Base-by-base conservation (phyloP, 176 grass and related monocot species). In the Cocos nucifera region DNA sequence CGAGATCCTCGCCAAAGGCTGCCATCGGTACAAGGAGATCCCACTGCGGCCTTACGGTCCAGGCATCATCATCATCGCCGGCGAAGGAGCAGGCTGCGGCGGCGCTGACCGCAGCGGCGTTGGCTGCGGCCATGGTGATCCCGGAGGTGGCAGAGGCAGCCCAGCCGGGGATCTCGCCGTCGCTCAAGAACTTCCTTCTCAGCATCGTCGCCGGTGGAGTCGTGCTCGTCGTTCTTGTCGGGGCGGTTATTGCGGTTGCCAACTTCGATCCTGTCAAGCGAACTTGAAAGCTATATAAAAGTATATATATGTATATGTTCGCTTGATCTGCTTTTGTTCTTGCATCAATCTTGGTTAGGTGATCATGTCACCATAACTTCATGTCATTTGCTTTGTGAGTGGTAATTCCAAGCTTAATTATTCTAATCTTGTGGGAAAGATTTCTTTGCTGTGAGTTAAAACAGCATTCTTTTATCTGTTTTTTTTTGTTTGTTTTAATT, bases 261-360 rank as follows among this genome's bases (percentile, higher is more conserved):
- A 56, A 56, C 54, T 56, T 56, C n/a, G 54, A 56, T 17, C 54
- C 54, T 17, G 54, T 56, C 54, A 56, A 56, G 54, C 6, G 54
- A 0, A 56, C 16, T 17, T 56, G 54, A 56, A 22, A 44, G 1
- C 10, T 3, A 9, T 14, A 44, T 44, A 44, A 12, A 44, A 9
- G 1, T 35, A 26, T 26, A 27, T 27, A 27, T 27, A 27, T 4
- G 3, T 27, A 27, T 27, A 27, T 23, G 23, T 23, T 23, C 2
- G 26, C 3, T 27, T 27, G 26, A 27, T 29, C 28, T 30, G 4
- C 28, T 30, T 30, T 30, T 6, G 28, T 30, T 30, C 28, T 30
- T 30, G 26, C 0, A 27, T 27, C 26, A 4, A 27, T 27, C 26
- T 27, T 27, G 28, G 4, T 6, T 6, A 6, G 28, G 28, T 30